Evolutionary conservation across 106 monocot species (phyloP).

Genomic region (Dendrobium huoshanense): DNA sequence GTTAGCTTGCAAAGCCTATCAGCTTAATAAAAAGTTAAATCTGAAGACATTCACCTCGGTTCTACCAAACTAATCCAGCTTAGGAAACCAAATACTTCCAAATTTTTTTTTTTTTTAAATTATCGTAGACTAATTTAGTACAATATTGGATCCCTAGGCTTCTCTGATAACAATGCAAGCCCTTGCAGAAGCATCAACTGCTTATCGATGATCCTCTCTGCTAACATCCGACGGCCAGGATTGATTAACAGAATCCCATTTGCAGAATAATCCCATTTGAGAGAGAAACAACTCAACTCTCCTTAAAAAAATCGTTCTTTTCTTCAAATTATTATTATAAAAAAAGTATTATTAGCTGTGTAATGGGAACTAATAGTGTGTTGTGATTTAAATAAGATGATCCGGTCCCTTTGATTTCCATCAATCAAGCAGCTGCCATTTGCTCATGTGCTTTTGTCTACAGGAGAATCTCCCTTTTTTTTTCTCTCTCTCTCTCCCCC

Average conservation of each 20-base stretch:
- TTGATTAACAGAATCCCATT: too few relatives aligned
- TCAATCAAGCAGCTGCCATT: background rate
- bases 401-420: background rate
- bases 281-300: too few relatives aligned
- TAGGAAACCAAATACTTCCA: background rate
- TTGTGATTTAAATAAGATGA: background rate
- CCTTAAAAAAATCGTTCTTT: background rate
- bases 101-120: background rate
- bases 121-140: too few relatives aligned
- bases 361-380: too few relatives aligned
- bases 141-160: background rate
- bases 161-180: background rate
- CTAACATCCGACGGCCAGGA: background rate
- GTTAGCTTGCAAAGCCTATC: background rate
- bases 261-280: too few relatives aligned
- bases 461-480: constrained; percentile 1
- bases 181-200: background rate
- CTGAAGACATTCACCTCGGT: background rate
- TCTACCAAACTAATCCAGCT: background rate
- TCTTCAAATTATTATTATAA: background rate
- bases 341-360: too few relatives aligned
- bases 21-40: background rate
- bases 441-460: constrained; percentile 8
- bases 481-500: background rate
- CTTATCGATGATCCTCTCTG: background rate